phyloP scores from a whole-genome alignment of 139 green algal species.

The Eudorina sp. region DNA sequence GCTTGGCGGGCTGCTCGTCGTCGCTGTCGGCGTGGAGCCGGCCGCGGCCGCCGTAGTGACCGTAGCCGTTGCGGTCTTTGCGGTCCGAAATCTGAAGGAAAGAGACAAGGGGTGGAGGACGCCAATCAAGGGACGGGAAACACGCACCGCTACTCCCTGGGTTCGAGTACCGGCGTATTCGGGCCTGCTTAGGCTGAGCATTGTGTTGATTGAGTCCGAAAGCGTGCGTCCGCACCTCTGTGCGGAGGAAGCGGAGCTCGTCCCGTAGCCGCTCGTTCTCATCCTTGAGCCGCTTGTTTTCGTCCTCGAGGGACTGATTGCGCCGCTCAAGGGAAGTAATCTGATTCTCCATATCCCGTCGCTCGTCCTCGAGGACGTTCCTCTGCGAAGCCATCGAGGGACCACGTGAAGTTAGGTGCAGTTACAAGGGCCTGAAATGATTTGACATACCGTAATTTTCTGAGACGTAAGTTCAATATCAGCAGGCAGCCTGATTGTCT shows the following conservation, averaged over 20 bases:
- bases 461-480: too few relatives aligned
- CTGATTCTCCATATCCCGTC: slow-evolving; percentile 15
- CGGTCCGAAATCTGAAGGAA: slow-evolving; percentile 58
- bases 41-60: slow-evolving; percentile 7
- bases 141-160: too few relatives aligned
- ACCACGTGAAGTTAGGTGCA: too few relatives aligned
- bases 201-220: too few relatives aligned
- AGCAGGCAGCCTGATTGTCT: too few relatives aligned
- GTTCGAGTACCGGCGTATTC: too few relatives aligned
- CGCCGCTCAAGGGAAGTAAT: neutral
- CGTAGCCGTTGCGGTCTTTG: slow-evolving; percentile 61
- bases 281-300: slow-evolving; percentile 62
- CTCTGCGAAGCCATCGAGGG: slow-evolving; percentile 52
- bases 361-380: slow-evolving; percentile 36
- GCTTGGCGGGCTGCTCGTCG: slow-evolving; percentile 47
- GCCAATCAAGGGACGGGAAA: too few relatives aligned
- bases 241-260: slow-evolving; percentile 68
- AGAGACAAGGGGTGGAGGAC: too few relatives aligned
- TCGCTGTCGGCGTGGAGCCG: slow-evolving; percentile 22
- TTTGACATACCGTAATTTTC: too few relatives aligned
- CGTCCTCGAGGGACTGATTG: slow-evolving; percentile 47
- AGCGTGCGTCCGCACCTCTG: slow-evolving; percentile 63
- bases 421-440: too few relatives aligned
- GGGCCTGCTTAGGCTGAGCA: too few relatives aligned
- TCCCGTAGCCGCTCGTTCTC: slow-evolving; percentile 70